Conservation (phyloP, 306 rosid species). For the Crotalaria pallida region DNA sequence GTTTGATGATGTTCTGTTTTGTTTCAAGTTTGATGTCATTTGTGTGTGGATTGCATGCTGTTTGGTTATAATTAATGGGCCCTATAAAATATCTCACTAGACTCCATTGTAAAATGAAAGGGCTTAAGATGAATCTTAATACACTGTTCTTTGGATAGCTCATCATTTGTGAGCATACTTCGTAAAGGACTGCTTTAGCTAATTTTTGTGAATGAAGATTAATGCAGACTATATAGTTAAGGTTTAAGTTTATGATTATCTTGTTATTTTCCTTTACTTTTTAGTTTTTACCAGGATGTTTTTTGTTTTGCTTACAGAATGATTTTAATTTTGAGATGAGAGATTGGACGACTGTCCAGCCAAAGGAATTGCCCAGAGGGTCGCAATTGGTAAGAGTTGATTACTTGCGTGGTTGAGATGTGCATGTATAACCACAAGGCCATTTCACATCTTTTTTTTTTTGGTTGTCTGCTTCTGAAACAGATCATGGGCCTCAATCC, state of each 20-base stretch:
- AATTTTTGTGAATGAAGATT: background rate
- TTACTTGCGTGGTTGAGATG: constrained; percentile 11
- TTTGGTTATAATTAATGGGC: background rate
- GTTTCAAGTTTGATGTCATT: background rate
- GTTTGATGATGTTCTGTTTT: background rate
- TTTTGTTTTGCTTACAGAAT: constrained; percentile 46
- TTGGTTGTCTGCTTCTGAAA: constrained; percentile 16
- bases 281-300: constrained; percentile 10
- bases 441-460: background rate
- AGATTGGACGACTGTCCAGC: constrained; percentile 76
- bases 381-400: constrained; percentile 56
- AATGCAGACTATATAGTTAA: background rate
- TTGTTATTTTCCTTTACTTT: constrained; percentile 14
- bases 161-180: background rate
- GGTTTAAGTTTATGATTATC: background rate
- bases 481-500: constrained; percentile 97
- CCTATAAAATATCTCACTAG: background rate
- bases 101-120: background rate
- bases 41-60: background rate
- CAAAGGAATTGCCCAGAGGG: constrained; percentile 67
- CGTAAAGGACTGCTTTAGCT: background rate
- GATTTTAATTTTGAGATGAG: constrained; percentile 84
- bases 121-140: background rate
- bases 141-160: background rate
- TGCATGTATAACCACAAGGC: background rate